Conservation (phyloP, 495 filamentous ascomycete species). For the Astrothelium subdiscretum region DNA sequence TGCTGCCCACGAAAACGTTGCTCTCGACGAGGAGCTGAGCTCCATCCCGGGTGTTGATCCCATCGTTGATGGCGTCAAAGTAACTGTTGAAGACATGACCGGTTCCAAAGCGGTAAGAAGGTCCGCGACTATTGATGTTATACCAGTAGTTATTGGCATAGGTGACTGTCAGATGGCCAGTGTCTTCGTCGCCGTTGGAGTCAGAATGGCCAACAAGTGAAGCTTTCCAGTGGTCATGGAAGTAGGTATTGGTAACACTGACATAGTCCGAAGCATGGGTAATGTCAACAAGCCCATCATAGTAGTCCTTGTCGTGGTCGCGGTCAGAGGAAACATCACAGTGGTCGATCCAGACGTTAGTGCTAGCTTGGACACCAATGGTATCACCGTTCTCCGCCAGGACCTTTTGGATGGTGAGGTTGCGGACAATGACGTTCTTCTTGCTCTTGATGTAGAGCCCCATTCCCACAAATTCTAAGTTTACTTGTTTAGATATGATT, state of each 20-base stretch:
- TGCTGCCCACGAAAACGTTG: constrained; percentile 40
- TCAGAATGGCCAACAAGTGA: constrained; percentile 52
- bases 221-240: constrained; percentile 56
- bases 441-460: constrained; percentile 38
- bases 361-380: constrained; percentile 43
- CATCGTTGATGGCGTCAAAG: constrained; percentile 37
- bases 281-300: constrained; percentile 56
- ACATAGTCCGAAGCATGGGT: constrained; percentile 42
- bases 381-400: constrained; percentile 47
- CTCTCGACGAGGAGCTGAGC: constrained; percentile 54
- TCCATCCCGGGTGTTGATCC: constrained; percentile 54
- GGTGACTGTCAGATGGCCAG: constrained; percentile 46
- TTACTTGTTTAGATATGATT: constrained; percentile 6
- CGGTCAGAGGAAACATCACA: constrained; percentile 47
- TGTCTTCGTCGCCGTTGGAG: constrained; percentile 36
- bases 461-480: constrained; percentile 34
- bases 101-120: constrained; percentile 53
- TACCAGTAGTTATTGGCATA: constrained; percentile 52
- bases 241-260: constrained; percentile 40
- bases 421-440: constrained; percentile 52
- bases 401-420: constrained; percentile 49
- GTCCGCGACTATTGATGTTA: constrained; percentile 49
- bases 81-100: constrained; percentile 42
- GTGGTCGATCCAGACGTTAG: constrained; percentile 60
- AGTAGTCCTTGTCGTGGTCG: constrained; percentile 41